Evolutionary conservation across 768 basidiomycete species (phyloP), one percentile per base, ranked within the genome.

Genomic region (Imleria badia): DNA sequence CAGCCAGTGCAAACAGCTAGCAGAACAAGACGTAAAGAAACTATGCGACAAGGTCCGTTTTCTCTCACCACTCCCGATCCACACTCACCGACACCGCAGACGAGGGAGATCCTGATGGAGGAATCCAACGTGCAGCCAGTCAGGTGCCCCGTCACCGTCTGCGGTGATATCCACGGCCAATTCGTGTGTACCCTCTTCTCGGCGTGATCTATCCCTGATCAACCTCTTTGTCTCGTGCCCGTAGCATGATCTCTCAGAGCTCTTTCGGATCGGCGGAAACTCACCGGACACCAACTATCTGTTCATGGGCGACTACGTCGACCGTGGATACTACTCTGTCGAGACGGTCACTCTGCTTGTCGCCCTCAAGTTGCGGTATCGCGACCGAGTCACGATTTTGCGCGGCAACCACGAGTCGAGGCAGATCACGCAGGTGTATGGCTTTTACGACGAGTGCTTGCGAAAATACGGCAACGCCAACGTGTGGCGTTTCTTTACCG

Each of bases 281-380:
- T 96, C 93, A 14, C 97, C 97, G 41, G 94, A 97, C 74, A 99
- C 97, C 61, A 99, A 98, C 76, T 99, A 99, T 74, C 89, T 99
- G 66, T 99, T 98, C 80, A 99, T 99, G 97, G 97, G 97, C 29
- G 97, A 99, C 79, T 99, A 98, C 71, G 97, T 98, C 65, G 97
- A 98, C 78, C 86, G 95, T 67, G 96, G 96, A 19, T 99, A 98
- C 80, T 98, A 98, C 76, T 97, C 94, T 19, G 96, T 99, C 52
- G 97, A 99, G 76, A 99, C 97, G 1, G 95, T 99, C 63, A 97
- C 95, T 13, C 81, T 98, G 9, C 89, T 99, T 46, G 94, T 99
- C 58, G 93, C 97, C 19, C 82, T 98, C 70, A 99, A 99, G 78
- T 79, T 99, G 60, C 89, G 97, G 66, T 98, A 99, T 76, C 91